Base-by-base conservation (phyloP, 805 yeast genomes). In the Brettanomyces naardenensis region DNA sequence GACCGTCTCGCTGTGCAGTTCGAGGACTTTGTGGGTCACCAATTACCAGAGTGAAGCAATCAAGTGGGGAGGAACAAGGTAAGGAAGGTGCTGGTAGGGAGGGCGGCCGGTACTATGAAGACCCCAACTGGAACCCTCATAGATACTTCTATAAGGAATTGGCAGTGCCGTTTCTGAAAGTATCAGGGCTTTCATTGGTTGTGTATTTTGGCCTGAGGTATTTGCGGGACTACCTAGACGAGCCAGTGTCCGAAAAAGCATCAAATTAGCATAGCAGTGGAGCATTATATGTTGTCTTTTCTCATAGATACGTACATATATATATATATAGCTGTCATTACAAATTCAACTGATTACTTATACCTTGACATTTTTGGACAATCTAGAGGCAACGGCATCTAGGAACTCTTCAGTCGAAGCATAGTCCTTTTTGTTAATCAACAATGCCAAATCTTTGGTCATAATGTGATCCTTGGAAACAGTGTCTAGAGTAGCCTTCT, bases 371-470 rank as follows among this genome's bases (percentile, higher is more conserved):
- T 44, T 31, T 23, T 50, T 49, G 15, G 54, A 35, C 36, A 59
- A 48, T 48, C 61, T 59, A 20, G 66, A 67, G 46, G 81, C 80
- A 50, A 84, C 92, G 29, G 88, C 87, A 45, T 80, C 83, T 47
- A 84, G 66, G 59, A 84, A 84, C 54, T 80, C 89, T 42, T 76
- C 72, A 37, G 90, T 83, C 43, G 82, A 76, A 35, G 80, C 90
- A 49, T 75, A 81, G 30, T 78, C 64, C 7, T 68, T 62, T 61
- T 84, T 71, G 51, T 72, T 69, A 36, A 87, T 80, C 26, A 54
- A 40, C 44, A 82, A 65, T 11, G 92, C 90, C 56, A 83, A 70
- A 57, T 83, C 92, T 58, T 83, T 83, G 40, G 92, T 83, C 89
- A 82, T 81, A 48, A 80, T 73, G 43, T 82, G 80, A 53, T 81